Evolutionary conservation across 805 yeast genomes (phyloP), one percentile per base, ranked within the genome.

Genomic region (Kazachstania psychrophila): DNA sequence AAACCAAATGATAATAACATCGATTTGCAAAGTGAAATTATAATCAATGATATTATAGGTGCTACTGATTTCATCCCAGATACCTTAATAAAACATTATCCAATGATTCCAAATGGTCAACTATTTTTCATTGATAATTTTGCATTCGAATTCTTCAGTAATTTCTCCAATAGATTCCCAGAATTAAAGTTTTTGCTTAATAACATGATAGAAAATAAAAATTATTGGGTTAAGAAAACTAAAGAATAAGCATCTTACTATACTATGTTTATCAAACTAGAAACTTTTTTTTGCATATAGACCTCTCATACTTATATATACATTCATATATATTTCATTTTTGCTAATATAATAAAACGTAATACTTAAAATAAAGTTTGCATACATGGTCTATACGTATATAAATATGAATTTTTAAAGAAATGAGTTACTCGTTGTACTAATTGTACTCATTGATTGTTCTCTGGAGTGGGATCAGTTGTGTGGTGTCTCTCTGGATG

Each of bases 51-150:
- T 6, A 24, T 38, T n/a, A 24, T 44, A 13, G 7, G 28, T 20
- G 24, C 22, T 9, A 15, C 26, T 7, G 24, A 28, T 7, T 38
- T 43, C 17, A 24, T 44, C 5, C 34, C 42, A 12, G 61, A 66
- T 2, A 66, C 65, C 8, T 69, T 80, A 5, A 56, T 80, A 15
- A 35, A 47, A 6, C 46, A 56, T 31, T 69, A 69, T 37, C 77
- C 79, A 7, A 43, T 51, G 11, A 64, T 87, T 25, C 77, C 77
- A 23, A 69, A 70, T 44, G 84, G 88, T 13, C 96, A 88, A 61
- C 59, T 84, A 23, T 85, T 84, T 53, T 88, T 88, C 66, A 86
- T 87, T 40, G 69, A 73, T 48, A 71, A 84, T 13, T 88, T 84
- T 67, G 96, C 95, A 4, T 74, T 66, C 42, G 78, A 77, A 37